A percentile compares a stretch with the other conserved stretches of the same genome.
phyloP scores from a whole-genome alignment of 495 filamentous ascomycete species.

The Cercophora samala region DNA sequence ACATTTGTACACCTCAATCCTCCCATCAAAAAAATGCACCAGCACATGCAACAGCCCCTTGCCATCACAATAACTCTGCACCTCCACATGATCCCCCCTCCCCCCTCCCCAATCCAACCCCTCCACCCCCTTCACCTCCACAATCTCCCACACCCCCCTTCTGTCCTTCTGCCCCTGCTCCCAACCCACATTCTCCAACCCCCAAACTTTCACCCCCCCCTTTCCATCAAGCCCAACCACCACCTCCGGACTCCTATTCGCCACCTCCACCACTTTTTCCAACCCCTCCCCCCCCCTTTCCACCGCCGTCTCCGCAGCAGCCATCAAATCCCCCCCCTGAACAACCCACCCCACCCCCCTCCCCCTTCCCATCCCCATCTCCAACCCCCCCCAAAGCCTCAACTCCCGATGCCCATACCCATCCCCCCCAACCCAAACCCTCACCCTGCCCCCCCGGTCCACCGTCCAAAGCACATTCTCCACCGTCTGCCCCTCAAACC shows the following conservation, averaged over 20 bases:
- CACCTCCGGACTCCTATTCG: slow-evolving; percentile 81
- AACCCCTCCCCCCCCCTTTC: slow-evolving; percentile 60
- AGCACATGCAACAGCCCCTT: slow-evolving; percentile 69
- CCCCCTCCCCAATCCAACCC: slow-evolving; percentile 48
- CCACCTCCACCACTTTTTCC: slow-evolving; percentile 81
- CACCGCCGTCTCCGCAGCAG: slow-evolving; percentile 72
- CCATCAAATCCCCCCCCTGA: slow-evolving; percentile 75
- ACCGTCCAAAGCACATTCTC: slow-evolving; percentile 93
- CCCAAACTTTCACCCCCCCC: slow-evolving; percentile 93
- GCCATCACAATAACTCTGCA: slow-evolving; percentile 67
- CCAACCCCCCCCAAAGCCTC: slow-evolving; percentile 76
- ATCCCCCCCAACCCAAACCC: slow-evolving; percentile 80
- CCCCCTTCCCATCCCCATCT: slow-evolving; percentile 49
- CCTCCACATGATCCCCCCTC: slow-evolving; percentile 58
- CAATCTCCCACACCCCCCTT: slow-evolving; percentile 78
- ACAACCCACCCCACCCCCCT: slow-evolving; percentile 78
- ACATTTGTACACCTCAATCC: slow-evolving; percentile 74
- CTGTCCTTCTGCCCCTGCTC: slow-evolving; percentile 64
- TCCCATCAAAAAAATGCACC: slow-evolving; percentile 82
- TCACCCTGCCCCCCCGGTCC: slow-evolving; percentile 76
- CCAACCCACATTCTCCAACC: slow-evolving; percentile 81
- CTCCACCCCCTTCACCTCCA: slow-evolving; percentile 61
- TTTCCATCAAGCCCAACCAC: slow-evolving; percentile 79
- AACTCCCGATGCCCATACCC: slow-evolving; percentile 67
- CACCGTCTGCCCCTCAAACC: slow-evolving; percentile 69